phyloP scores from a whole-genome alignment of 129 eudicot species.

The Tagetes patula region DNA sequence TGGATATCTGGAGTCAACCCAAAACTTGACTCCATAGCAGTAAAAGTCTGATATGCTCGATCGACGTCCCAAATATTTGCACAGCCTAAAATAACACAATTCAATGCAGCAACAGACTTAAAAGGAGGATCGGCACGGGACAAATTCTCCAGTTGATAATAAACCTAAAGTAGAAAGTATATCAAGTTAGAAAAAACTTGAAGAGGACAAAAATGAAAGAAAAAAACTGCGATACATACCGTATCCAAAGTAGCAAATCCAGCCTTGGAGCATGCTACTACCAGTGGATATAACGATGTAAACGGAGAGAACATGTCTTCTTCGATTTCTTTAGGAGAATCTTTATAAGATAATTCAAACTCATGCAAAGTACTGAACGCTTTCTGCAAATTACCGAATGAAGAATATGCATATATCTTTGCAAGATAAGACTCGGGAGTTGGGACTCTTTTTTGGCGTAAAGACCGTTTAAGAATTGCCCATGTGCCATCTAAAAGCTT shows the following conservation, averaged over 20 bases:
- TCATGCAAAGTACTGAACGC: slow-evolving; percentile 78
- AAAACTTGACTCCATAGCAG: slow-evolving; percentile 59
- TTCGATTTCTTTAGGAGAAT: slow-evolving; percentile 42
- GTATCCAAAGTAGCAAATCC: slow-evolving; percentile 66
- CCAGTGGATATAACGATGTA: slow-evolving; percentile 70
- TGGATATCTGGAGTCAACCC: slow-evolving; percentile 80
- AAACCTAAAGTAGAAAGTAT: slow-evolving; percentile 52
- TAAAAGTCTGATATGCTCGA: slow-evolving; percentile 76
- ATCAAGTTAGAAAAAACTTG: slow-evolving; percentile 13
- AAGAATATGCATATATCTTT: slow-evolving; percentile 72
- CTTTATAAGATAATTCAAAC: slow-evolving; percentile 54
- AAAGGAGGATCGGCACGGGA: slow-evolving; percentile 66
- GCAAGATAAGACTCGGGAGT: slow-evolving; percentile 75
- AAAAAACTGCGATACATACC: slow-evolving; percentile 38
- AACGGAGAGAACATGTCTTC: slow-evolving; percentile 81
- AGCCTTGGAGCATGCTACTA: slow-evolving; percentile 66
- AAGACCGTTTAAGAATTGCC: slow-evolving; percentile 73
- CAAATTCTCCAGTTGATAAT: slow-evolving; percentile 73
- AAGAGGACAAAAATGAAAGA: neutral
- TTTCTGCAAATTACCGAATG: slow-evolving; percentile 54
- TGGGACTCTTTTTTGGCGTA: slow-evolving; percentile 64
- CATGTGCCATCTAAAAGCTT: slow-evolving; percentile 78
- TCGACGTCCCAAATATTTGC: slow-evolving; percentile 93
- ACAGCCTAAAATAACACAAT: slow-evolving; percentile 86
- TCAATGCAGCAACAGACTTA: slow-evolving; percentile 86